phyloP scores from a whole-genome alignment of 495 filamentous ascomycete species.

The Penicillium antarcticum region DNA sequence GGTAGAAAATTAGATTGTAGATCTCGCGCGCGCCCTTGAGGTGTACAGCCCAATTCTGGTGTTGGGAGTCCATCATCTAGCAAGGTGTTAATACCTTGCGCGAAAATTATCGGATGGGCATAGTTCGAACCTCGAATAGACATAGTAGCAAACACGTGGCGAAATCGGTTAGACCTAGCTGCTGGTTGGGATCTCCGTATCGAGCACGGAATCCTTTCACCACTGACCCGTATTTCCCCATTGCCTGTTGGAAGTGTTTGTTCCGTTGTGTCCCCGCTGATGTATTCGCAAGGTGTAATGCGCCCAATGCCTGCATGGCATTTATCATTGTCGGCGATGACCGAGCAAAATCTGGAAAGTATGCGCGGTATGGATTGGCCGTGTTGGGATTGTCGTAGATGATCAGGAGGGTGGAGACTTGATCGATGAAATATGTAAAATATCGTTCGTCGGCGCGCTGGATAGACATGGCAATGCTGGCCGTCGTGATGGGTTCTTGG shows the following conservation, averaged over 20 bases:
- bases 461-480: constrained; percentile 21
- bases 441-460: constrained; percentile 32
- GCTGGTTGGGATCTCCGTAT: constrained; percentile 25
- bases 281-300: constrained; percentile 42
- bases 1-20: constrained; percentile 36
- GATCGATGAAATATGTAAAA: constrained; percentile 37
- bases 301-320: constrained; percentile 44
- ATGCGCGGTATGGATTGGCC: constrained; percentile 34
- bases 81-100: neutral
- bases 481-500: constrained; percentile 22
- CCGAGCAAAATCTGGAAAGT: constrained; percentile 35
- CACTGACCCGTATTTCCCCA: constrained; percentile 39
- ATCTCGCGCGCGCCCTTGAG: constrained; percentile 42
- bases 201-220: constrained; percentile 34
- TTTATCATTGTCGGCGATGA: constrained; percentile 37
- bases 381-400: constrained; percentile 38
- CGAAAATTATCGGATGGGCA: neutral
- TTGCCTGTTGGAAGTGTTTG: constrained; percentile 39
- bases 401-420: constrained; percentile 34
- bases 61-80: constrained; percentile 46
- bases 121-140: constrained; percentile 35
- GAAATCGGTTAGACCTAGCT: constrained; percentile 33
- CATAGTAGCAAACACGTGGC: constrained; percentile 40
- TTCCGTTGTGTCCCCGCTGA: constrained; percentile 31
- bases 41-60: constrained; percentile 40